Base-by-base conservation (phyloP, 768 basidiomycete genomes). In the Megacollybia marginata region DNA sequence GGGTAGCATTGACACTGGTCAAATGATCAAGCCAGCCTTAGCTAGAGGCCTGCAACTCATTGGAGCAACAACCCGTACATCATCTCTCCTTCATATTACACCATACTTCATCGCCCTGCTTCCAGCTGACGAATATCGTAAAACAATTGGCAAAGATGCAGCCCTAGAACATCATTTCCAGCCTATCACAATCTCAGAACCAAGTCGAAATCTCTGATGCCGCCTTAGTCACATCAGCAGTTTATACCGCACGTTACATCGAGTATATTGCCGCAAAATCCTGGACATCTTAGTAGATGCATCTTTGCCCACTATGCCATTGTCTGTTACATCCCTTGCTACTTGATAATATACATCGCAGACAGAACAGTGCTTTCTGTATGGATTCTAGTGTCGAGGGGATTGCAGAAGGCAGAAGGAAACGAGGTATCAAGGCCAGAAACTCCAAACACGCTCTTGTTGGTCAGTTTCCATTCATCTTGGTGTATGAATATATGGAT, bases 121-220 rank as follows among this genome's bases (percentile, higher is more conserved):
- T 19, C 38, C 54, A 85, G 82, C 88, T 38, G 90, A 93, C 54
- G 91, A 94, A 62, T 93, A 93, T 57, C 76, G 88, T 28, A 92
- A 94, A 65, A 89, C 87, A 0, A 96, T 96, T 34, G 87, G 81
- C 44, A 94, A 93, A 65, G 92, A 94, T 50, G 86, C 91, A 0
- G 92, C 92, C 1, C 80, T 95, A 2, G 92, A 93, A 57, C 78
- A 91, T 15, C 84, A 92, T 1, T 95, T 96, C 69, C 92, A 94
- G 58, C 90, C 92, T 0, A 85, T 96, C 6, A 74, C 74, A 40
- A 91, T 95, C 48, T 88, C 92, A 34, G 92, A 95, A 59, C 92
- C 92, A 92, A 31, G 92, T 96, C 2, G 88, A 90, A 59, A 93
- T 96, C 49, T 82, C 89, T 1, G 92, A 96, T 59, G 75, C 78